Percentiles rank a stretch among this genome's conserved stretches.
Evolutionary conservation across 768 basidiomycete species (phyloP).

Genomic region (Psilocybe subaeruginosa): DNA sequence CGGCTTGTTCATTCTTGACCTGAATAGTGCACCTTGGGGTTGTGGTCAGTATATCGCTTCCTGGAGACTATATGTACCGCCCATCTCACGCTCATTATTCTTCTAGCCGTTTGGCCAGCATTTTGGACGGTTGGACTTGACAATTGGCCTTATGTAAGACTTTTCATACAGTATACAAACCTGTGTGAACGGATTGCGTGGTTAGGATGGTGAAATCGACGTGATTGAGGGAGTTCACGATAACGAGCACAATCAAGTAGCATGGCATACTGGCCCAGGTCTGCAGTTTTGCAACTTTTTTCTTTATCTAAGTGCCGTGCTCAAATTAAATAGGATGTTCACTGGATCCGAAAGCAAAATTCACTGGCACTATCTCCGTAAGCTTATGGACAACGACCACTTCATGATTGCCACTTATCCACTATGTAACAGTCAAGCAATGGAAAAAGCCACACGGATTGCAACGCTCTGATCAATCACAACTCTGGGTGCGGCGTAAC

Average conservation of each 20-base stretch:
- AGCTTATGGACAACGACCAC: neutral
- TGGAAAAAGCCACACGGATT: slow-evolving; percentile 39
- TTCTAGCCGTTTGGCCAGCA: slow-evolving; percentile 78
- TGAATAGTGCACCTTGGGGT: slow-evolving; percentile 86
- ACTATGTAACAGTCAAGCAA: slow-evolving; percentile 27
- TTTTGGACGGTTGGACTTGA: slow-evolving; percentile 71
- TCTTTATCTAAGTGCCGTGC: neutral
- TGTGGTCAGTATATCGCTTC: slow-evolving; percentile 62
- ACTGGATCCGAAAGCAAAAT: slow-evolving; percentile 25
- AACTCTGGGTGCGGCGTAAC: slow-evolving; percentile 80
- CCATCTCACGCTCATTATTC: no score
- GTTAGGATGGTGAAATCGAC: slow-evolving; percentile 81
- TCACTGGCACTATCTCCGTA: slow-evolving; percentile 28
- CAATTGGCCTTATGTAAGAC: slow-evolving; percentile 65
- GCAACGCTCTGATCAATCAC: slow-evolving; percentile 50
- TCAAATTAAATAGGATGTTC: slow-evolving; percentile 20
- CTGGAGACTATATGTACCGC: neutral
- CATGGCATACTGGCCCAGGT: slow-evolving; percentile 66
- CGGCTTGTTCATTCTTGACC: slow-evolving; percentile 87
- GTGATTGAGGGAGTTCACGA: slow-evolving; percentile 87
- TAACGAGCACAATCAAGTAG: slow-evolving; percentile 82
- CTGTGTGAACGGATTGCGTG: slow-evolving; percentile 27
- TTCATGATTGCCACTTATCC: neutral
- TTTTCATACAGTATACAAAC: neutral
- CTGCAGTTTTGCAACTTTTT: neutral